A percentile compares a stretch with the other conserved stretches of the same genome.
These are phyloP conservation scores for Trichosporon ovoides DNA, from an alignment of 1,284 basidiomycete genomes.

Conservation along the genomic window DNA sequence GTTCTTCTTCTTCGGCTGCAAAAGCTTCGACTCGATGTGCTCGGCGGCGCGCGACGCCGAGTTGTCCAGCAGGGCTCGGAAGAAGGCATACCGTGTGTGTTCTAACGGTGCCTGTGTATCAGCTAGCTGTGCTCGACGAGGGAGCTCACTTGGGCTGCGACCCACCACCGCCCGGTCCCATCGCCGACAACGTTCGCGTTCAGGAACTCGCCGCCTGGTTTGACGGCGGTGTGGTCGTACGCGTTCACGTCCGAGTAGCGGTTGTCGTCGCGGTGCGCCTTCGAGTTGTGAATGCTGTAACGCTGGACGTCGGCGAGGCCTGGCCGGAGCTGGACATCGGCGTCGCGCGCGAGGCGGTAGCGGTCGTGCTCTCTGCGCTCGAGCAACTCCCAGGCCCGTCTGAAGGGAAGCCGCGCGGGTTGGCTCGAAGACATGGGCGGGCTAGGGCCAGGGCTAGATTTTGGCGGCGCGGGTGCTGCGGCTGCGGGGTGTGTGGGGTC, in stretches of 20 bases:
- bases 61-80: conserved; percentile 30
- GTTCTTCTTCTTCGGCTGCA: not conserved
- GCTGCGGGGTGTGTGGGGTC: too few relatives aligned
- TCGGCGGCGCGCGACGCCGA: conserved; percentile 14
- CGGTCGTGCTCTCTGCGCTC: not conserved
- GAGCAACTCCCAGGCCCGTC: not conserved
- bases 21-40: not conserved
- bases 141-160: conserved; percentile 40
- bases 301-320: conserved; percentile 18
- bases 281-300: conserved; percentile 10
- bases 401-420: not conserved
- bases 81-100: conserved; percentile 31
- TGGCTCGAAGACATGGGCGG: not conserved
- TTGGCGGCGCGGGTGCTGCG: too few relatives aligned
- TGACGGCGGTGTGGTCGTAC: conserved; percentile 42
- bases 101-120: conserved; percentile 36
- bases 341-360: not conserved
- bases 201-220: conserved; percentile 28
- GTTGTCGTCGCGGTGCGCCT: conserved; percentile 21
- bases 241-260: conserved; percentile 42
- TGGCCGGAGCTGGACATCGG: conserved; percentile 29
- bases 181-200: conserved; percentile 43
- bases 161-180: conserved; percentile 32
- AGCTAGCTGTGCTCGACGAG: not conserved
- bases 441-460: too few relatives aligned